Percentiles rank a stretch among this genome's conserved stretches.
Conservation (phyloP, 768 basidiomycete genomes). For the Coprinopsis marcescibilis region DNA sequence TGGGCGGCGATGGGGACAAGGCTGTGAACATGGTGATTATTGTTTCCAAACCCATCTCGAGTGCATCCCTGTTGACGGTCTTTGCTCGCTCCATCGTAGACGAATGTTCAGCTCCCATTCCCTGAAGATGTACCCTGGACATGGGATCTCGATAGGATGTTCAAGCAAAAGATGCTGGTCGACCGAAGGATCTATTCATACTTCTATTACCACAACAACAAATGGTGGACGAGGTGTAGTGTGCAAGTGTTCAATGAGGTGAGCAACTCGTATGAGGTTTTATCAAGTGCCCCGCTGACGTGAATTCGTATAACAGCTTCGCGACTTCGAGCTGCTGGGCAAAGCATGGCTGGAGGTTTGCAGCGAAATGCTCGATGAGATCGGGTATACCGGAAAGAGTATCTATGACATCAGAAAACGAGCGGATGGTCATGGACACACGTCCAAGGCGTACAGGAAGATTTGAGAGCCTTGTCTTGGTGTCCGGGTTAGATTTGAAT, state of each 20-base stretch:
- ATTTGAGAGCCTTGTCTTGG: too few species aligned
- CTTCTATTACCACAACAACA: constrained; percentile 30
- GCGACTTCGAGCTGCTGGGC: constrained; percentile 3
- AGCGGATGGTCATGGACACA: neutral
- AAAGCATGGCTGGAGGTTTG: constrained; percentile 4
- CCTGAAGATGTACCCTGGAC: constrained; percentile 20
- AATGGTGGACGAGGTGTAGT: constrained; percentile 44
- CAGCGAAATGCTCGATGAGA: constrained; percentile 1
- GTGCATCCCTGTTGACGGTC: neutral
- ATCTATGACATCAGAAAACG: neutral
- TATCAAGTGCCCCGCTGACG: neutral
- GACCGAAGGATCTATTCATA: constrained; percentile 31
- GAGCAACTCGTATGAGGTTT: neutral
- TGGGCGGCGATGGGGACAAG: constrained; percentile 60
- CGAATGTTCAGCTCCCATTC: constrained; percentile 38
- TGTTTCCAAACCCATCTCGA: neutral
- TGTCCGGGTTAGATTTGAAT: too few species aligned
- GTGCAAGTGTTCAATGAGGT: constrained; percentile 46
- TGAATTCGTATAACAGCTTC: neutral
- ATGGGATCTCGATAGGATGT: constrained; percentile 16
- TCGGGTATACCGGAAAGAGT: neutral
- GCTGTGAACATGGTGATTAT: constrained; percentile 66
- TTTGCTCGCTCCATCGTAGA: constrained; percentile 17
- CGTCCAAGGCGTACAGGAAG: too few species aligned
- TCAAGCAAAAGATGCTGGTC: constrained; percentile 26